Evolutionary conservation across 2,329 filamentous ascomycete genomes (phyloP).

Genomic region (Ophiostoma fasciatum): DNA sequence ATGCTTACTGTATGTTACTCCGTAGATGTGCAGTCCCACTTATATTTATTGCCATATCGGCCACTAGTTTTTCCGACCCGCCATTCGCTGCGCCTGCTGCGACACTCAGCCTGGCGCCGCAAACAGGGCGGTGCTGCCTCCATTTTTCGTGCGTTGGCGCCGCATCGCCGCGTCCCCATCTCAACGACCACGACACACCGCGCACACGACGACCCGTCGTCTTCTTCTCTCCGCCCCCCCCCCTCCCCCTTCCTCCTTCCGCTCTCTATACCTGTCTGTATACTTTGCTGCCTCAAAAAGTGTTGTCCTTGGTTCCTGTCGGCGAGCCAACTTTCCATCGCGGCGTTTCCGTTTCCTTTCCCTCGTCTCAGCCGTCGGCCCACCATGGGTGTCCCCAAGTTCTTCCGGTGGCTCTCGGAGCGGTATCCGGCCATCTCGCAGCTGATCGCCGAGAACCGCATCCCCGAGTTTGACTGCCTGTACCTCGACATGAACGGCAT

Average conservation of each 20-base stretch:
- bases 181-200: no score
- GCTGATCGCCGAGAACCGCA: slow-evolving; percentile 95
- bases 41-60: no score
- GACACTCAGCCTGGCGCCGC: slow-evolving; percentile 1
- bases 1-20: no score
- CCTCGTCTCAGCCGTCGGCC: neutral
- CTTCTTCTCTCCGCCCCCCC: neutral
- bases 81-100: slow-evolving; percentile 1
- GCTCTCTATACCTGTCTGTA: no score
- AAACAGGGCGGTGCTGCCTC: slow-evolving; percentile 2
- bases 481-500: slow-evolving; percentile 99
- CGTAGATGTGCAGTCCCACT: no score
- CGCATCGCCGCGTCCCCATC: slow-evolving; percentile 1
- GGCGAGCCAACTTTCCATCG: no score
- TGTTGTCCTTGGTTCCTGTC: no score
- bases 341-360: neutral
- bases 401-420: slow-evolving; percentile 98
- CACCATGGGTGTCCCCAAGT: slow-evolving; percentile 53
- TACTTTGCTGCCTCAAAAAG: no score
- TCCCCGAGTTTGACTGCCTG: slow-evolving; percentile 95
- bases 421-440: slow-evolving; percentile 97
- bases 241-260: neutral
- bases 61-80: slow-evolving; percentile 8
- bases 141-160: slow-evolving; percentile 1
- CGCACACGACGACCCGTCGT: neutral